These are phyloP conservation scores for Ustilago cynodontis DNA, from an alignment of 1,284 basidiomycete species.

Conservation along the genomic window DNA sequence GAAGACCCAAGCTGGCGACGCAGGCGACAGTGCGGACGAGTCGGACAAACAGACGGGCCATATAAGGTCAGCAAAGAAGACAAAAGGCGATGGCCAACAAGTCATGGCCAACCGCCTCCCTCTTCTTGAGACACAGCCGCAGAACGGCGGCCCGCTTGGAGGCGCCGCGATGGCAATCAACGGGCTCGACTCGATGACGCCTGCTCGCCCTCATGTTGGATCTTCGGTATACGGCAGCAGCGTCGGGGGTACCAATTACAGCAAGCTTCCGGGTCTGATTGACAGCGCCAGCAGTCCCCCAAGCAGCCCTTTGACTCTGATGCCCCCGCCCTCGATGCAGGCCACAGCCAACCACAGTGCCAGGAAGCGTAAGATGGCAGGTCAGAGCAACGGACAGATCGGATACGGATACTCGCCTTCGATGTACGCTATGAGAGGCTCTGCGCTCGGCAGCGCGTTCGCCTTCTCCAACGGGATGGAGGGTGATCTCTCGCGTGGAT, in stretches of 20 bases:
- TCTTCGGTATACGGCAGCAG: constrained; percentile 52
- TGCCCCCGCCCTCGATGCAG: constrained; percentile 58
- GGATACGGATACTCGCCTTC: constrained; percentile 49
- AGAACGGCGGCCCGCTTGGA: constrained; percentile 14
- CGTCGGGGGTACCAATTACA: constrained; percentile 48
- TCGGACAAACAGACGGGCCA: constrained; percentile 33
- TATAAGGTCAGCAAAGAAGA: constrained; percentile 30
- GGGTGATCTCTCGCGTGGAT: constrained; percentile 38
- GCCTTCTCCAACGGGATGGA: constrained; percentile 43
- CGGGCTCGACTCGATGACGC: constrained; percentile 47
- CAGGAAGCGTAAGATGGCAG: constrained; percentile 55
- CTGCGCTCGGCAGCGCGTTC: constrained; percentile 43
- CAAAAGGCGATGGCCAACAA: constrained; percentile 10
- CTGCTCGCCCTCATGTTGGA: constrained; percentile 39
- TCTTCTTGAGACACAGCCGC: constrained; percentile 49
- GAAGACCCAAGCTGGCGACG: constrained; percentile 28
- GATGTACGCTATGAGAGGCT: constrained; percentile 40
- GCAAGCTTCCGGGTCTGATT: constrained; percentile 57
- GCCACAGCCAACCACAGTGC: constrained; percentile 55
- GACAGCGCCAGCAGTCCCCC: constrained; percentile 63
- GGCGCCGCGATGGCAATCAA: constrained; percentile 28
- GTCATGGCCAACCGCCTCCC: constrained; percentile 37
- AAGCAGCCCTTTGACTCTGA: constrained; percentile 56
- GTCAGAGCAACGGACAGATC: constrained; percentile 40
- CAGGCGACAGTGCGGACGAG: constrained; percentile 36